phyloP scores from a whole-genome alignment of 1,139 yeast species.

The Lodderomyces beijingensis region DNA sequence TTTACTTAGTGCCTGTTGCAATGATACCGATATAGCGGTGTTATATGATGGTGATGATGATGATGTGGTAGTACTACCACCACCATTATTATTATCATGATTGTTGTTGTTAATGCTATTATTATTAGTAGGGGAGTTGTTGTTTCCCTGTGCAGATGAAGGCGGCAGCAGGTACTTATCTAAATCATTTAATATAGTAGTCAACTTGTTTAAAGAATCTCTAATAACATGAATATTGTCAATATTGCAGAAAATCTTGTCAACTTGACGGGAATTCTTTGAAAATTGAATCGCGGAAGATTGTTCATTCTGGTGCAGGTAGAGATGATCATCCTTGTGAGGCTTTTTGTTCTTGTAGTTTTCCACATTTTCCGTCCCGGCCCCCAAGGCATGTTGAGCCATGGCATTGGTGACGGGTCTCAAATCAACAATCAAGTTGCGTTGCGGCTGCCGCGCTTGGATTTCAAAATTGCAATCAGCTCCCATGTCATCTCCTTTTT shows the following conservation, averaged over 20 bases:
- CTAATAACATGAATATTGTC: constrained; percentile 96
- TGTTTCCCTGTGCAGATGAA: constrained; percentile 16
- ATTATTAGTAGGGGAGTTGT: too few species aligned
- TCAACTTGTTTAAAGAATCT: constrained; percentile 67
- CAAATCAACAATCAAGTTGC: constrained; percentile 81
- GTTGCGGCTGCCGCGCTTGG: constrained; percentile 38
- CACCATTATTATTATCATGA: background rate
- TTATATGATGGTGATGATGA: constrained; percentile 19
- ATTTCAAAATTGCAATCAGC: constrained; percentile 10
- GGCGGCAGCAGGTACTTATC: constrained; percentile 42
- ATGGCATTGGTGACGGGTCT: constrained; percentile 91
- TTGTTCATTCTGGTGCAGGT: constrained; percentile 7
- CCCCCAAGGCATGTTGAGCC: constrained; percentile 96
- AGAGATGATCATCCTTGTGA: background rate
- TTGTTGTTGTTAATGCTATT: background rate
- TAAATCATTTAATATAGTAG: constrained; percentile 61
- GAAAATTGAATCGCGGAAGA: too few species aligned
- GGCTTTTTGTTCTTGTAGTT: constrained; percentile 47
- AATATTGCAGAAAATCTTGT: constrained; percentile 78
- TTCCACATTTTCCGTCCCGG: constrained; percentile 93
- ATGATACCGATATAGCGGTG: constrained; percentile 20
- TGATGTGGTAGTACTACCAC: constrained; percentile 2
- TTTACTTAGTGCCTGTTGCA: constrained; percentile 49
- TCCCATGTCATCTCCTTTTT: constrained; percentile 5
- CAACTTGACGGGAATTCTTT: constrained; percentile 22